Conservation (phyloP, 2,329 filamentous ascomycete species). For the Diaporthe ilicicola region DNA sequence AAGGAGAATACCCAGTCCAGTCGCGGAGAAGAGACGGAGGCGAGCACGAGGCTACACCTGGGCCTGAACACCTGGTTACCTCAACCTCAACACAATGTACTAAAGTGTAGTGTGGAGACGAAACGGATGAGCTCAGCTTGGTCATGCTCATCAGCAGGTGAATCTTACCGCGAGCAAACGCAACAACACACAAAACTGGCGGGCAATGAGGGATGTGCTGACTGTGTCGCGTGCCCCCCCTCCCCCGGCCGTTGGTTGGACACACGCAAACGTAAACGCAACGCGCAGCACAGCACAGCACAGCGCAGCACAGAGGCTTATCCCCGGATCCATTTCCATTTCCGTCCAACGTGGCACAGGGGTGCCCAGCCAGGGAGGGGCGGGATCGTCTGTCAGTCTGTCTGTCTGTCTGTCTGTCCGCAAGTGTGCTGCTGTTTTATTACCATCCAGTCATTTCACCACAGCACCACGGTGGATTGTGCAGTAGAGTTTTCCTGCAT, state of each 20-base stretch:
- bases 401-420: no score
- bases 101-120: background rate
- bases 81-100: background rate
- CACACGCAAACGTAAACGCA: background rate
- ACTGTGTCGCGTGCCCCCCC: background rate
- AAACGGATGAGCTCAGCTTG: background rate
- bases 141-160: no score
- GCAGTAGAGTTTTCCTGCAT: background rate
- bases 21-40: no score
- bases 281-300: no score
- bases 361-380: background rate
- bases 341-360: slow-evolving; percentile 2
- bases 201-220: background rate
- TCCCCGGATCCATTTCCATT: background rate
- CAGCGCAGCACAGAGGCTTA: background rate
- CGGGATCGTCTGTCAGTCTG: background rate
- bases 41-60: no score
- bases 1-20: background rate
- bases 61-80: no score
- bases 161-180: background rate
- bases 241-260: no score
- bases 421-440: no score
- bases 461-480: no score
- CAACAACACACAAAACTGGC: background rate
- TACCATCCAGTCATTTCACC: no score